Base-by-base conservation (phyloP, 2,329 filamentous ascomycete species). In the Colletotrichum neosansevieriae region DNA sequence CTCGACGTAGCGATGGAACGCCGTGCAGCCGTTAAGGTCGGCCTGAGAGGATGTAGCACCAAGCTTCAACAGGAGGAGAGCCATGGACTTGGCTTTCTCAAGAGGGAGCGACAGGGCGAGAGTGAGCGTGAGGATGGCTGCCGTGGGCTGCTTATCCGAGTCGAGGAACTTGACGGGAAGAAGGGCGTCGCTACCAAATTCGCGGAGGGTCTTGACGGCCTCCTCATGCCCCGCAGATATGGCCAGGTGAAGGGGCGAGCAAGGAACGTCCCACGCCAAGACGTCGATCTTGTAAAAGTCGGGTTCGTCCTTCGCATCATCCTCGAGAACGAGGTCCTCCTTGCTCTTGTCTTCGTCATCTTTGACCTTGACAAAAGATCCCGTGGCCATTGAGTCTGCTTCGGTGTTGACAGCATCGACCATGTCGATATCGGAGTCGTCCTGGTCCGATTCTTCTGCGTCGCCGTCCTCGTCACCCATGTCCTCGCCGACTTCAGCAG, bases 241-340 rank as follows among this genome's bases (percentile, higher is more conserved):
- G 7, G 94, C 94, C 32, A 94, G 84, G 76, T 97, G 94, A 5
- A 97, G 83, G 1, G 94, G 89, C 12, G 91, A 92, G 65, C 89
- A 88, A 4, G 90, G 88, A 5, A 85, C 86, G 73, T 97, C 93
- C 94, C 94, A 97, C 1, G 92, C 88, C n/a, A 92, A 76, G 1
- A 91, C 86, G 71, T 97, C 90, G 68, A 94, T 85, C 72, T 96
- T 89, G 76, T 92, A 95, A 59, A 94, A 86, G 77, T 97, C 93
- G 1, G 93, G 92, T 19, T 92, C 91, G 10, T 91, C 85, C 21
- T 86, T 82, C 7, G 74, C 74, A 6, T 89, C 87, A 6, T 90
- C 29, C 29, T 29, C 86, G 1, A 84, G 73, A 10, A 77, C 79
- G 1, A 85, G 81, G 34, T 84, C 80, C 1, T 77, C 74, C 0